Evolutionary conservation across 2,329 filamentous ascomycete species (phyloP), one percentile per base, ranked within the genome.

Genomic region (Neodidymelliopsis sp.): DNA sequence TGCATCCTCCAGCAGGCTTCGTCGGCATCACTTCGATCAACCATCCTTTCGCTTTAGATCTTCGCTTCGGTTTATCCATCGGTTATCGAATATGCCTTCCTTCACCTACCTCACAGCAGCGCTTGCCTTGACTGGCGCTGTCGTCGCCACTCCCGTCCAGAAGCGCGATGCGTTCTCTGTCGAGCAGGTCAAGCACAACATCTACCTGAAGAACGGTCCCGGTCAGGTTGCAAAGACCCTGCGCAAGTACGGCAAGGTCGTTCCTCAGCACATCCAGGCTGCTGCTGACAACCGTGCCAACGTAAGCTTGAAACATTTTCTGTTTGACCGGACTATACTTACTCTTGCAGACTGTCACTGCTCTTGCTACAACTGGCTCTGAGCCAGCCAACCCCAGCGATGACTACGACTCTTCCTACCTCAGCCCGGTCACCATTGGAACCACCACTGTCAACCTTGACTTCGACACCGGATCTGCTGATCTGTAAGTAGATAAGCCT

Each of bases 381-480:
- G 75, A 71, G 10, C 59, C 70, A 43, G 74, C 76, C 36, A 69
- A 65, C 27, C 75, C 76, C 10, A 64, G 67, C 47, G 75, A 78
- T 44, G 54, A 69, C 25, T 66, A 67, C 50, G 70, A 73, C 30
- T 62, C 60, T 6, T 55, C 61, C 11, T 70, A 69, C 48, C 51
- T 70, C 43, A 59, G 56, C 56, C 83, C 85, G 0, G 82, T 91
- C 35, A 78, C 75, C 2, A 76, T 91, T 54, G 89, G 88, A 33
- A 74, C 80, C 65, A 84, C 86, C 59, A 81, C 75, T 3, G 67
- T 90, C 54, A 80, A 84, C 50, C 69, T 91, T 52, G 86, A 90
- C 66, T 81, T 91, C 52, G 89, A 91, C 58, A 91, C 88, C 11
- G 86, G 79, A 54, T 87, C 78, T 55, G 79, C 84, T 30, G 86